Evolutionary conservation across 2,329 filamentous ascomycete species (phyloP).

Genomic region (Aspergillus tubingensis): DNA sequence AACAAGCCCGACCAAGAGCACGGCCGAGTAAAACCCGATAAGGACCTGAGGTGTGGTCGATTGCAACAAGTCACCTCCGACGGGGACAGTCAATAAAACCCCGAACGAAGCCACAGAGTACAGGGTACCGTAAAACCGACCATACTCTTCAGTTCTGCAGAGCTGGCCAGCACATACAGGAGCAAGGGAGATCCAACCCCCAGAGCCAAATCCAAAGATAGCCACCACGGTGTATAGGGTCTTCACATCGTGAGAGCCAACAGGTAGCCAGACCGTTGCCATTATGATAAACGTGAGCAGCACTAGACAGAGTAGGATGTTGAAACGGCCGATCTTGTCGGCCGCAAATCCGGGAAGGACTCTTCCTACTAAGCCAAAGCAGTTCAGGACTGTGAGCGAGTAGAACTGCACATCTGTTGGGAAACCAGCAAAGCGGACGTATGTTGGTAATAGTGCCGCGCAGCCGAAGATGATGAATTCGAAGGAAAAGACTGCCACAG

Average conservation of each 20-base stretch:
- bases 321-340: slow-evolving; percentile 50
- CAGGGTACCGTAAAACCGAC: slow-evolving; percentile 51
- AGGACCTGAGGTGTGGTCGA: slow-evolving; percentile 48
- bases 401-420: slow-evolving; percentile 45
- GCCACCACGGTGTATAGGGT: slow-evolving; percentile 50
- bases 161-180: slow-evolving; percentile 51
- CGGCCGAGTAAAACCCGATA: slow-evolving; percentile 50
- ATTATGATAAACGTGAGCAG: slow-evolving; percentile 44
- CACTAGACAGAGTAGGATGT: slow-evolving; percentile 44
- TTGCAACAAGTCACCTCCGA: slow-evolving; percentile 51
- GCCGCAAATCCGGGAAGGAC: slow-evolving; percentile 48
- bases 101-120: slow-evolving; percentile 52
- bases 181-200: slow-evolving; percentile 50
- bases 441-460: slow-evolving; percentile 51
- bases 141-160: slow-evolving; percentile 51
- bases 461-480: slow-evolving; percentile 54
- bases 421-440: slow-evolving; percentile 43
- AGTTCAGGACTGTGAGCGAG: slow-evolving; percentile 49
- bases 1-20: slow-evolving; percentile 40
- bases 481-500: slow-evolving; percentile 47
- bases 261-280: slow-evolving; percentile 48
- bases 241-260: slow-evolving; percentile 42
- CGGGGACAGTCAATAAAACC: slow-evolving; percentile 49
- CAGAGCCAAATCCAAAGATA: slow-evolving; percentile 53
- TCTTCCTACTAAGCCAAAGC: slow-evolving; percentile 46